Base-by-base conservation (phyloP, 1,139 yeast genomes). In the Zygoascus meyerae region DNA sequence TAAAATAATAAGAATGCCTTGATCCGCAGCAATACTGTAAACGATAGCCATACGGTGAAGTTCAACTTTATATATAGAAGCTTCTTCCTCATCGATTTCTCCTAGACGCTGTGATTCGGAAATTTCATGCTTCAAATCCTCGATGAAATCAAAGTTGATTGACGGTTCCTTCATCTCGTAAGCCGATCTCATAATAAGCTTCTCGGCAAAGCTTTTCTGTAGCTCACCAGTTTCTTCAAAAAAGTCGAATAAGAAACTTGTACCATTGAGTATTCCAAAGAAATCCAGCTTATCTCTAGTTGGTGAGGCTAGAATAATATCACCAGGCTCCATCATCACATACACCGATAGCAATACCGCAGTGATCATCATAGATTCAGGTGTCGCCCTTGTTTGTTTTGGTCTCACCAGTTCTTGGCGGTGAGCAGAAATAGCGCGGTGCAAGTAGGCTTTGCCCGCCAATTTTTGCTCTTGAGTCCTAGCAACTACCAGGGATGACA, bases 311-410 rank as follows among this genome's bases (percentile, higher is more conserved):
- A 21, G 7, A 7, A 7, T 21, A 7, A 21, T 21, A 4, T 21
- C 26, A 18, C 43, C 43, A 7, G 36, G 37, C 12, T 40, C 36
- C 32, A 32, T 32, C 43, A 40, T 17, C 10, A 12, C 43, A 32
- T 17, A 17, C 3, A 40, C 18, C 12, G 37, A 32, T 12, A 40
- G 35, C 11, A 40, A 28, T 18, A 40, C 37, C 3, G 43, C 16
- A 12, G 37, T 40, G 17, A 40, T 12, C 12, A 40, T 32, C 10
- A 40, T 16, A 8, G 37, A 32, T 12, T 40, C 43, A 2, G 43
- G 36, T 18, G 31, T 21, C 1, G 43, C 28, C 2, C 35, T 30
- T 15, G 17, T 15, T 6, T 16, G 32, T 6, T 32, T 16, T 6
- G 43, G 43, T 18, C 26, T 9, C 35, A 32, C 18, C 28, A 40